Conservation (phyloP, 805 yeast species). For the Kodamaea hsintzibuensis region DNA sequence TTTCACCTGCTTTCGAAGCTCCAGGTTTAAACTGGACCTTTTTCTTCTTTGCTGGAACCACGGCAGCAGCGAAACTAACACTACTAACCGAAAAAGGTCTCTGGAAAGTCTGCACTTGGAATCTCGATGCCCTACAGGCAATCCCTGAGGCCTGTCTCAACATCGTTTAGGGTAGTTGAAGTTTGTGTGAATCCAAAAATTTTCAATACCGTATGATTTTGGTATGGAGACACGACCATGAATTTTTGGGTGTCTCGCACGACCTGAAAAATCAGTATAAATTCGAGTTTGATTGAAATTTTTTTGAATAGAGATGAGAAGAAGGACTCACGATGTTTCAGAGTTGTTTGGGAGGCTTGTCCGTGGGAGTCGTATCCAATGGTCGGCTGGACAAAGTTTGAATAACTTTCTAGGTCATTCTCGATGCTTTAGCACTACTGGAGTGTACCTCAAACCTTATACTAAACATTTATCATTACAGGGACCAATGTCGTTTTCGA, state of each 20-base stretch:
- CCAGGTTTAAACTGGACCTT: constrained; percentile 22
- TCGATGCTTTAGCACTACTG: not conserved
- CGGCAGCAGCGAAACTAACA: constrained; percentile 13
- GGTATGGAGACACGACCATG: not conserved
- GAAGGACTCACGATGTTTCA: not conserved
- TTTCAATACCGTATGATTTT: not conserved
- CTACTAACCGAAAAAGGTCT: constrained; percentile 9
- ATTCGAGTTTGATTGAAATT: not conserved
- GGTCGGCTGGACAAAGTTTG: not conserved
- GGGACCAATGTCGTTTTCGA: constrained; percentile 9
- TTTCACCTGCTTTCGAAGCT: constrained; percentile 12
- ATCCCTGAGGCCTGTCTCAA: constrained; percentile 12
- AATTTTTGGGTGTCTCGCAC: not conserved
- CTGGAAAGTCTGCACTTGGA: not conserved
- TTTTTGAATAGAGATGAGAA: not conserved
- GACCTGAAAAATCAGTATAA: not conserved
- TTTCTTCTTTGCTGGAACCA: constrained; percentile 21
- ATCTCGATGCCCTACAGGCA: constrained; percentile 1
- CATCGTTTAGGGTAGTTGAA: constrained; percentile 4
- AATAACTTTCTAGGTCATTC: not conserved
- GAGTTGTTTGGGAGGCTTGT: not conserved
- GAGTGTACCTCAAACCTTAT: not conserved
- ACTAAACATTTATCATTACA: constrained; percentile 1
- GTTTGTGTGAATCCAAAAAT: constrained; percentile 2
- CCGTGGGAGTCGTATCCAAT: not conserved